These are phyloP conservation scores for Zychaea mexicana DNA, from an alignment of 371 early-diverging fungal genomes.

Conservation along the genomic window DNA sequence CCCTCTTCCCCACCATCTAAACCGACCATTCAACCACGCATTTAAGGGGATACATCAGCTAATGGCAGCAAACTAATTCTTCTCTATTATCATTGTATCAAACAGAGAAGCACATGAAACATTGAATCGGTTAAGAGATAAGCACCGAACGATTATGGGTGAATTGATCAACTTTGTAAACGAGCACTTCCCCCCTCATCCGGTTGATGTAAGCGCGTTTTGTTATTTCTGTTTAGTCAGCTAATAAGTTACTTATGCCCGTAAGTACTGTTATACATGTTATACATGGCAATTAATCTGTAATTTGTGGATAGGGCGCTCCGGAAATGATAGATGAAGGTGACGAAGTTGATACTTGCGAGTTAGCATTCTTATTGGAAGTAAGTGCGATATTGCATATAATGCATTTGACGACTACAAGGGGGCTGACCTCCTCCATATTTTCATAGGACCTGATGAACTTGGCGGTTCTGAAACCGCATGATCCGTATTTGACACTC, in stretches of 20 bases:
- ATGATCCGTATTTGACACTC: constrained; percentile 49
- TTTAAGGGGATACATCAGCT: not conserved
- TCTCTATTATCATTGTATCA: not conserved
- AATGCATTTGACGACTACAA: not conserved
- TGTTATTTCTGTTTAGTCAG: too few relatives aligned
- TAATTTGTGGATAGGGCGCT: too few relatives aligned
- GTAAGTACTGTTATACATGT: too few relatives aligned
- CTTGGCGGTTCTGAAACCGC: constrained; percentile 38
- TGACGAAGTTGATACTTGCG: constrained; percentile 24
- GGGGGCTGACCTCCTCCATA: too few relatives aligned
- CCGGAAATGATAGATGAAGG: too few relatives aligned
- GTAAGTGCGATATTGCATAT: constrained; percentile 15
- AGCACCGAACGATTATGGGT: constrained; percentile 28
- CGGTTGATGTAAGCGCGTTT: constrained; percentile 36
- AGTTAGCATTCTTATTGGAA: constrained; percentile 36
- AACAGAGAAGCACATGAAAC: constrained; percentile 7
- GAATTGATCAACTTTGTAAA: constrained; percentile 50
- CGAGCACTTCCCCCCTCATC: constrained; percentile 48
- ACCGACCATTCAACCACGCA: too few relatives aligned
- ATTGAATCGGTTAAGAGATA: constrained; percentile 8
- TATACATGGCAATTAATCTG: not conserved
- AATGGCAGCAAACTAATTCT: not conserved
- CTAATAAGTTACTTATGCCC: too few relatives aligned
- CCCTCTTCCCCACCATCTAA: too few relatives aligned
- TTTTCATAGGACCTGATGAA: constrained; percentile 57